Evolutionary conservation across 1,139 yeast species (phyloP).

Genomic region (Candida neerlandica): DNA sequence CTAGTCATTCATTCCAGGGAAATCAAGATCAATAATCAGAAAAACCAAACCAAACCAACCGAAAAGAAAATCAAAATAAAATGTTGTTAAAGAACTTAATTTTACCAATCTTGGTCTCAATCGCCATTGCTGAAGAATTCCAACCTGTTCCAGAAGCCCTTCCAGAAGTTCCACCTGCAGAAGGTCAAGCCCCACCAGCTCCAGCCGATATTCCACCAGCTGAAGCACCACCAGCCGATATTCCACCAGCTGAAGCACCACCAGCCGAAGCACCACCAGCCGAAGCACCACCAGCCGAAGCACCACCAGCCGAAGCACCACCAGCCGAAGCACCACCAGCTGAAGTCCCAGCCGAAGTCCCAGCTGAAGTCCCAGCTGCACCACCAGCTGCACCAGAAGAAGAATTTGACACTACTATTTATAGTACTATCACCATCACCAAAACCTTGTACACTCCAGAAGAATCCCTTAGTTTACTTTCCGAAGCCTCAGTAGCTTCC

Average conservation of each 20-base stretch:
- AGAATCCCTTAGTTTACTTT: conserved; percentile 34
- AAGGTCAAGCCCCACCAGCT: neutral
- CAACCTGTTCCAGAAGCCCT: neutral
- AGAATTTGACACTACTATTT: conserved; percentile 46
- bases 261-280: neutral
- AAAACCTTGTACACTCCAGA: conserved; percentile 46
- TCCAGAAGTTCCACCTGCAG: neutral
- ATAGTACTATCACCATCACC: conserved; percentile 45
- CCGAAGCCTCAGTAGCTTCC: conserved; percentile 20
- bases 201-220: neutral
- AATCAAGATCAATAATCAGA: neutral
- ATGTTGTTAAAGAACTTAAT: conserved; percentile 31
- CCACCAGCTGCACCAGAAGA: conserved; percentile 25
- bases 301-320: neutral
- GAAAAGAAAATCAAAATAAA: neutral
- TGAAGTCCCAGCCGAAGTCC: neutral
- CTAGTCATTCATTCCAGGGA: neutral
- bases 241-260: conserved; percentile 30
- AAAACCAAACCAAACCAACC: neutral
- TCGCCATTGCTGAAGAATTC: conserved; percentile 14
- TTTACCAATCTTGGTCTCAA: conserved; percentile 26
- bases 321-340: neutral
- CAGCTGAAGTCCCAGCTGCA: neutral
- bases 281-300: conserved; percentile 21
- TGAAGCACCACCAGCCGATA: conserved; percentile 1